Conservation (phyloP, 805 yeast species). For the Wilhelminamyces savonicus region DNA sequence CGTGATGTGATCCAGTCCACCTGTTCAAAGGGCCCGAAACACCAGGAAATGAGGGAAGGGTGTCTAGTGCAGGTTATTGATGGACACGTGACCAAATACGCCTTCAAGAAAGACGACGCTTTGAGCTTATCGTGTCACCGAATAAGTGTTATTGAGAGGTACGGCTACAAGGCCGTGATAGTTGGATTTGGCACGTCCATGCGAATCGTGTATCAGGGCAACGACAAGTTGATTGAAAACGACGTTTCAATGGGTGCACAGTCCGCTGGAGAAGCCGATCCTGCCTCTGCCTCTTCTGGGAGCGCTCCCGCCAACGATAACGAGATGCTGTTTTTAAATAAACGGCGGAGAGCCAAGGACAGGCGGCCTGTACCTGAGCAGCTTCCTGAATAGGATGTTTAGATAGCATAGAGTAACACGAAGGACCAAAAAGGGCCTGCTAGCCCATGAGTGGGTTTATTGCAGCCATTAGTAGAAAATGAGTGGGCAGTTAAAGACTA, state of each 20-base stretch:
- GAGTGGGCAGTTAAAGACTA: too few relatives aligned
- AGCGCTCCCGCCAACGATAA: slow-evolving; percentile 23
- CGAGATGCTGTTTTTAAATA: slow-evolving; percentile 48
- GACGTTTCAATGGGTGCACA: too few relatives aligned
- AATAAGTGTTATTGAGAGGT: slow-evolving; percentile 60
- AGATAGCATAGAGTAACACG: too few relatives aligned
- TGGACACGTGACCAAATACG: slow-evolving; percentile 56
- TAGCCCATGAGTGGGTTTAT: too few relatives aligned
- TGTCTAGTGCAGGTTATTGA: slow-evolving; percentile 63
- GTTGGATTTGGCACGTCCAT: slow-evolving; percentile 69
- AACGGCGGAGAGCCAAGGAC: slow-evolving; percentile 30
- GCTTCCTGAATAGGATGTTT: too few relatives aligned
- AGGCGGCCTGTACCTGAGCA: too few relatives aligned
- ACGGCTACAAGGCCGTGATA: slow-evolving; percentile 74
- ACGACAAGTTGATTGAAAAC: slow-evolving; percentile 61
- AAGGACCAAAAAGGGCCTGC: too few relatives aligned
- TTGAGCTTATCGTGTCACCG: slow-evolving; percentile 36
- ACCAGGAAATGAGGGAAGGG: slow-evolving; percentile 64
- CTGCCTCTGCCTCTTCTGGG: slow-evolving; percentile 5
- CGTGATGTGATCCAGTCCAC: background rate
- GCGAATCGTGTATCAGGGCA: slow-evolving; percentile 70
- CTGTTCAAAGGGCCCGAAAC: too few relatives aligned
- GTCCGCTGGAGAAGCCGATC: slow-evolving; percentile 25
- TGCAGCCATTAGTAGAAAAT: too few relatives aligned
- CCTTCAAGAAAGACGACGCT: slow-evolving; percentile 35